Base-by-base conservation (phyloP, 495 filamentous ascomycete species). In the Xylaria palmicola region DNA sequence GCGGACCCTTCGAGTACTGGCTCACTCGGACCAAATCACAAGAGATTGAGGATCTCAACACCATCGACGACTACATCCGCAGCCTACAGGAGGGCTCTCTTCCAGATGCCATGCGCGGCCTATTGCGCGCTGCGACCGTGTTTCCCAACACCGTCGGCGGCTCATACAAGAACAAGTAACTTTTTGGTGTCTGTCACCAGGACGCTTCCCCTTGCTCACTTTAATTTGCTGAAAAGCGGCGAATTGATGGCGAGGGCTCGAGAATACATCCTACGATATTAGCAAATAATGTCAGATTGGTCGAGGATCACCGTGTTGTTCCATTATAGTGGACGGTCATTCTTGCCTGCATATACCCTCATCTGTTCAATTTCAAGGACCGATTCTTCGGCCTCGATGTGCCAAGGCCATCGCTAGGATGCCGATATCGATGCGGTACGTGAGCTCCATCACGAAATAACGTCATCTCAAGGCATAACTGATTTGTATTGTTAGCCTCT, bases 1-100 rank as follows among this genome's bases (percentile, higher is more conserved):
- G 74, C 0, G 77, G 77, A 0, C 77, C 77, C 0, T 77, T 79
- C 36, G 74, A 79, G 64, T 80, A 80, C 54, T 80, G 77, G 77
- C 63, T 80, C 2, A 68, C 72, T 1, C 64, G 67, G 5, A 77
- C 77, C 0, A 66, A 71, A 12, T 54, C 49, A 0, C 73, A 76
- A 51, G 73, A 75, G 13, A 57, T 79, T 8, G 66, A 69, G 12
- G 62, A 75, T 40, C 26, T 53, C 4, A 50, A 49, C 15, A 17
- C 70, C 19, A 70, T 80, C 15, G 69, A 76, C n/a, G 66, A 76
- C 27, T 63, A 68, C 29, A 62, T 80, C 39, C 58, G 37, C 7
- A 60, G 27, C 19, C 60, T 80, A 4, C 62, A 67, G 20, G 55
- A 59, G 0, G 77, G 76, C 0, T 49, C 48, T n/a, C 65, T 80